Conservation (phyloP, 2,329 filamentous ascomycete genomes). For the Clonostachys chloroleuca region DNA sequence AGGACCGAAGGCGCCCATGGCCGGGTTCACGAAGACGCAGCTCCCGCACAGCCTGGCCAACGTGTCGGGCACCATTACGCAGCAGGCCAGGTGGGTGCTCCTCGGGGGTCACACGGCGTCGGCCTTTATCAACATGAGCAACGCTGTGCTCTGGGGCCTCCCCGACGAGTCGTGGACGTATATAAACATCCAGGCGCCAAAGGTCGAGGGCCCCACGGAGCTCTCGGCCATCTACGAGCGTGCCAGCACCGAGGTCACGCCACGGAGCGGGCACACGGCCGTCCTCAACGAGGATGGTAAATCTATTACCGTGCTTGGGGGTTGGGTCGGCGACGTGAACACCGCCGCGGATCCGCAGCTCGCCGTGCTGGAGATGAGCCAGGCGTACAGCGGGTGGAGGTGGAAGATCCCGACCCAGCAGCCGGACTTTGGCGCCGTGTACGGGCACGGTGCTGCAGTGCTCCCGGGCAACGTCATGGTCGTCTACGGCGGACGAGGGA, state of each 20-base stretch:
- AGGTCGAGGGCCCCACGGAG: conserved; percentile 24
- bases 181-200: conserved; percentile 54
- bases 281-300: conserved; percentile 75
- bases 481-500: conserved; percentile 58
- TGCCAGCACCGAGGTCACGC: conserved; percentile 50
- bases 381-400: conserved; percentile 69
- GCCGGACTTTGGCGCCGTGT: conserved; percentile 38
- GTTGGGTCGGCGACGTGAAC: conserved; percentile 82
- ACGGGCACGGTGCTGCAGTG: conserved; percentile 59
- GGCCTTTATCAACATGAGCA: conserved; percentile 93
- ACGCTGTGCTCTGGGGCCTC: conserved; percentile 79
- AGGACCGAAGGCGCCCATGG: conserved; percentile 72
- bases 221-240: not conserved
- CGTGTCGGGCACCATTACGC: conserved; percentile 58
- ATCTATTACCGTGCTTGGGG: conserved; percentile 76
- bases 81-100: conserved; percentile 75
- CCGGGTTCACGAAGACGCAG: conserved; percentile 79
- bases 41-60: conserved; percentile 68
- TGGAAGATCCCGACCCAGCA: conserved; percentile 61
- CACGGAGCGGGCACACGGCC: conserved; percentile 84
- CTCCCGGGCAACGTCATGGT: conserved; percentile 66
- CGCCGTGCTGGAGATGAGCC: conserved; percentile 69
- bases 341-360: conserved; percentile 80
- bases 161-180: conserved; percentile 88
- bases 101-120: conserved; percentile 78